These are phyloP conservation scores for Austroboletus novae-zelandiae DNA, from an alignment of 1,284 basidiomycete species.

Conservation along the genomic window DNA sequence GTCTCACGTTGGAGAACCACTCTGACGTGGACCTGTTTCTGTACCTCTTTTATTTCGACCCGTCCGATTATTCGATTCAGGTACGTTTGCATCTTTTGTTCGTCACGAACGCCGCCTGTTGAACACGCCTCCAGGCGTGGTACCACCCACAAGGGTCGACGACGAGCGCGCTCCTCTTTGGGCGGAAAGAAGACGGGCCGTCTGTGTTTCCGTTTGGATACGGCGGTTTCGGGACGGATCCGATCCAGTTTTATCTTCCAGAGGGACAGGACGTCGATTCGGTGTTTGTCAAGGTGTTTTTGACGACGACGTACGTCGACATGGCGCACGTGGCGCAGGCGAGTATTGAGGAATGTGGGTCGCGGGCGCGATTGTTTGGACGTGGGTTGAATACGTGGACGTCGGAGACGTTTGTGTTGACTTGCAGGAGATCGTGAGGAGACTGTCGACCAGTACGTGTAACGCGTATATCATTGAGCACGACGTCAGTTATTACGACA, in stretches of 20 bases:
- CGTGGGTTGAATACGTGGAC: conserved; percentile 10
- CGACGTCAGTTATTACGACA: no score
- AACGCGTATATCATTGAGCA: no score
- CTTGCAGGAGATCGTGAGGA: conserved; percentile 10
- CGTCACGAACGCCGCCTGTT: neutral
- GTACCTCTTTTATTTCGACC: conserved; percentile 26
- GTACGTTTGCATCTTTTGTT: conserved; percentile 5
- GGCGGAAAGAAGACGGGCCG: neutral
- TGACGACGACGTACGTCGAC: conserved; percentile 20
- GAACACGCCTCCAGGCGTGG: conserved; percentile 12
- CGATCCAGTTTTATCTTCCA: conserved; percentile 21
- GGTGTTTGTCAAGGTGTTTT: conserved; percentile 22
- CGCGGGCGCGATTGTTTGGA: conserved; percentile 1
- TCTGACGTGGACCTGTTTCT: conserved; percentile 23
- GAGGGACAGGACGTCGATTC: conserved; percentile 8
- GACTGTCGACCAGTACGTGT: no score
- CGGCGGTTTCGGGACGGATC: conserved; percentile 21
- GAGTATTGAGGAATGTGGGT: conserved; percentile 6
- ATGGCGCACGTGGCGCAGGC: conserved; percentile 14
- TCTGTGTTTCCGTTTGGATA: conserved; percentile 22
- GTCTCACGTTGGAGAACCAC: conserved; percentile 19
- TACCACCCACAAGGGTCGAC: conserved; percentile 10
- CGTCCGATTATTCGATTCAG: conserved; percentile 20
- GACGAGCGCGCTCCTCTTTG: conserved; percentile 11
- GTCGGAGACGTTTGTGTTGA: conserved; percentile 25